A percentile compares a stretch with the other conserved stretches of the same genome.
These are phyloP conservation scores for Sporothrix pseudoabietina DNA, from an alignment of 2,329 filamentous ascomycete genomes.

Conservation along the genomic window DNA sequence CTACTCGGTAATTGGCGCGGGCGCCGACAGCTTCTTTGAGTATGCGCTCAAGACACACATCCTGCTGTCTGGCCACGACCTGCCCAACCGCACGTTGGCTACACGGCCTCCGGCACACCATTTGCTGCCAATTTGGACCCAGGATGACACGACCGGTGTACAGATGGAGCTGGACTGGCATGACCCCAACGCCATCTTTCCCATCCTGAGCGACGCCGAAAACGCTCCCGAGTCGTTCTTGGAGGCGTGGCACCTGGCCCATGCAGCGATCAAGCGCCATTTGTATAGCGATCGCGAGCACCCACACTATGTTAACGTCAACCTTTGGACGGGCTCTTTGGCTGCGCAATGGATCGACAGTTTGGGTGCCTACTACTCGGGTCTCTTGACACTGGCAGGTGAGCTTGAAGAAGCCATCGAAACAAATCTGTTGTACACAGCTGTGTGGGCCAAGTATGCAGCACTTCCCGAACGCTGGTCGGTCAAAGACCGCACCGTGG, in stretches of 20 bases:
- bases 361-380: slow-evolving; percentile 91
- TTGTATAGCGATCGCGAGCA: slow-evolving; percentile 83
- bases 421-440: slow-evolving; percentile 86
- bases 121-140: slow-evolving; percentile 3
- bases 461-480: slow-evolving; percentile 95
- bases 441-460: slow-evolving; percentile 92
- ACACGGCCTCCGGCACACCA: slow-evolving; percentile 17
- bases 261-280: slow-evolving; percentile 85
- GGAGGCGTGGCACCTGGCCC: slow-evolving; percentile 79
- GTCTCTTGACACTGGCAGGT: slow-evolving; percentile 80
- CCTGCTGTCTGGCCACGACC: slow-evolving; percentile 74
- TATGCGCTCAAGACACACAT: slow-evolving; percentile 96
- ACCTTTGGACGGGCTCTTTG: slow-evolving; percentile 83
- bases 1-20: slow-evolving; percentile 92
- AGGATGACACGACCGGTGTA: neutral
- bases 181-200: slow-evolving; percentile 65
- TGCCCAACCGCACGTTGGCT: slow-evolving; percentile 53
- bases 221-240: slow-evolving; percentile 79
- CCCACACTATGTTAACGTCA: slow-evolving; percentile 90
- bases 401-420: slow-evolving; percentile 89
- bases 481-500: slow-evolving; percentile 77
- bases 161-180: slow-evolving; percentile 48
- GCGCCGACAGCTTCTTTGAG: slow-evolving; percentile 97
- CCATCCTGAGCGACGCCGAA: slow-evolving; percentile 63
- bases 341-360: slow-evolving; percentile 96